phyloP scores from a whole-genome alignment of 1,284 basidiomycete genomes.

The Naganishia sp. region DNA sequence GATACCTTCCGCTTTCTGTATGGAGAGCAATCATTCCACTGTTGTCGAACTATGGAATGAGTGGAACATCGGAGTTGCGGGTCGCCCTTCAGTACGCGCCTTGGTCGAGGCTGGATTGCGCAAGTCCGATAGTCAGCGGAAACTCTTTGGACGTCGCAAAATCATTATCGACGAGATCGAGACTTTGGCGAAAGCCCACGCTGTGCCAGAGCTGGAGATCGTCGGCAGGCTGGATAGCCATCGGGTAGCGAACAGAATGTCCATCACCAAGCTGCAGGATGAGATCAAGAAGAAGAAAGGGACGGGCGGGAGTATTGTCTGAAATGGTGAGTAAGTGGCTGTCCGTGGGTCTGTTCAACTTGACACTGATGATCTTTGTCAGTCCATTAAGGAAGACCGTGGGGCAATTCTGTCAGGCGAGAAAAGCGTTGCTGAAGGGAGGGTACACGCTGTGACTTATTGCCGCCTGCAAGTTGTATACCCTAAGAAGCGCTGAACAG shows the following conservation, averaged over 20 bases:
- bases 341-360: no score
- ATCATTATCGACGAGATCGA: constrained; percentile 10
- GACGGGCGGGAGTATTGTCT: constrained; percentile 1
- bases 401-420: no score
- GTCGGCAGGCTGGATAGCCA: constrained; percentile 3
- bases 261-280: constrained; percentile 7
- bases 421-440: no score
- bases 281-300: constrained; percentile 12
- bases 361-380: no score
- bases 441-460: no score
- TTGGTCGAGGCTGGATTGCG: neutral
- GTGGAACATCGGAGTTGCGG: neutral
- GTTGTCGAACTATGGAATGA: constrained; percentile 3
- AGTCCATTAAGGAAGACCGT: no score
- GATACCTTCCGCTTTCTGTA: neutral
- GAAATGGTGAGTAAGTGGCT: constrained; percentile 2
- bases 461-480: no score
- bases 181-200: neutral
- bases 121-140: constrained; percentile 10
- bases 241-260: constrained; percentile 3
- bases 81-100: neutral
- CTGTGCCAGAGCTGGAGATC: constrained; percentile 1
- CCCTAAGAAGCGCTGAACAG: no score
- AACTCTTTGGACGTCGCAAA: constrained; percentile 6
- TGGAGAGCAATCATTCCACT: constrained; percentile 5